Evolutionary conservation across 305 asterid species (phyloP).

Genomic region (Coffea humblotiana): DNA sequence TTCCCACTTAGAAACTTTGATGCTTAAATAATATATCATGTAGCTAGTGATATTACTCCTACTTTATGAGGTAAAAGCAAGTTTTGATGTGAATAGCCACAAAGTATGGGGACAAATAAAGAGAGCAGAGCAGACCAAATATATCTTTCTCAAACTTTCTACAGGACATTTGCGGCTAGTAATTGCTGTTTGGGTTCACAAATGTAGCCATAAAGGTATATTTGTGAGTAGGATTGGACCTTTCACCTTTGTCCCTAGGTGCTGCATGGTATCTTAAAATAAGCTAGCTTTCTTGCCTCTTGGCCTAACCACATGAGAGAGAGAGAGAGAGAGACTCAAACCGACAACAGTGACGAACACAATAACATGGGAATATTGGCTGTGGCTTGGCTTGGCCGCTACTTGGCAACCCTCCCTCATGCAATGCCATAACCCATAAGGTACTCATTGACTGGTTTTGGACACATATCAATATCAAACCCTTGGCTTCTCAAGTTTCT

Average conservation of each 20-base stretch:
- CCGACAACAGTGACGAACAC: slow-evolving; percentile 44
- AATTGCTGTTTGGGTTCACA: slow-evolving; percentile 17
- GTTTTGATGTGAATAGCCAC: not conserved
- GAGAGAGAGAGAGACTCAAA: slow-evolving; percentile 23
- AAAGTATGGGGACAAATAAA: not conserved
- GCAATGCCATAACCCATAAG: not conserved
- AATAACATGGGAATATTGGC: slow-evolving; percentile 19
- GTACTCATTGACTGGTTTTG: not conserved
- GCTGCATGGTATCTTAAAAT: not conserved
- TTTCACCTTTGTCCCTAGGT: not conserved
- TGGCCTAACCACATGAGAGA: slow-evolving; percentile 31
- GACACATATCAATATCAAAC: not conserved
- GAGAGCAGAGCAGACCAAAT: not conserved
- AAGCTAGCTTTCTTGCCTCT: slow-evolving; percentile 22
- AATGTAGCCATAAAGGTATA: slow-evolving; percentile 3
- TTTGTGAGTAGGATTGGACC: not conserved
- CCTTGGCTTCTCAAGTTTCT: not conserved
- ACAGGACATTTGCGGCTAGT: not conserved
- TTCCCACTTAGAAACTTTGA: slow-evolving; percentile 22
- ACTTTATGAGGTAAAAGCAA: slow-evolving; percentile 2
- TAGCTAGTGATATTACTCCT: not conserved
- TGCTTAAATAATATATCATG: no score
- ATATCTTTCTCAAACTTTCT: not conserved
- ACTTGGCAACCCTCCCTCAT: slow-evolving; percentile 26
- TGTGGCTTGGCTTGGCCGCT: slow-evolving; percentile 58